Conservation (phyloP, 495 filamentous ascomycete species). For the Articulospora tetracladia region DNA sequence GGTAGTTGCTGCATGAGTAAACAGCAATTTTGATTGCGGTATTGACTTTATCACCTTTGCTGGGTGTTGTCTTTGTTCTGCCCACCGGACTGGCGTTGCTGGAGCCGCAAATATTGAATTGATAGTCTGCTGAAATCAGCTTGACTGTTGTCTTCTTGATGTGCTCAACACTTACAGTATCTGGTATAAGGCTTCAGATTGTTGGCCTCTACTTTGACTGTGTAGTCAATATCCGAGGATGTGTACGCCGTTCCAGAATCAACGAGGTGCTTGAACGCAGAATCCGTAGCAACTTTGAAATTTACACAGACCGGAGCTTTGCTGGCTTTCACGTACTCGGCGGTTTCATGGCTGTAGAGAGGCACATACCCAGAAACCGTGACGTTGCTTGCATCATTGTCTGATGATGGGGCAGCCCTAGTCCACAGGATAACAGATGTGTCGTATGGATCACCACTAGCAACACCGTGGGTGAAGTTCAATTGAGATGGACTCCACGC, state of each 20-base stretch:
- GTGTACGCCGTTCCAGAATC: slow-evolving; percentile 53
- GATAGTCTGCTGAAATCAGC: slow-evolving; percentile 35
- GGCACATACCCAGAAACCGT: slow-evolving; percentile 51
- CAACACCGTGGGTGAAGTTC: slow-evolving; percentile 65
- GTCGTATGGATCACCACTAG: slow-evolving; percentile 65
- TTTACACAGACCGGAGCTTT: slow-evolving; percentile 49
- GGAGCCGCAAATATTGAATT: slow-evolving; percentile 50
- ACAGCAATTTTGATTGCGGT: slow-evolving; percentile 47
- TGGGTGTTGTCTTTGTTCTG: slow-evolving; percentile 51
- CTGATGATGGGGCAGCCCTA: slow-evolving; percentile 50
- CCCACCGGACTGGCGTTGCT: slow-evolving; percentile 41
- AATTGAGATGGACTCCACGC: slow-evolving; percentile 36
- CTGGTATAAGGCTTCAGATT: slow-evolving; percentile 52
- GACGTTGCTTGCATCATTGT: slow-evolving; percentile 51
- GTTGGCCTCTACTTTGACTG: slow-evolving; percentile 62
- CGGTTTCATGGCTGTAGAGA: slow-evolving; percentile 33
- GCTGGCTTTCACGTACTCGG: slow-evolving; percentile 46
- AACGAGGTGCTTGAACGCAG: slow-evolving; percentile 34
- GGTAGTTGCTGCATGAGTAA: slow-evolving; percentile 55
- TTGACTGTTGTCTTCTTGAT: neutral
- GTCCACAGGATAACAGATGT: slow-evolving; percentile 67
- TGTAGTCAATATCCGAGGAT: slow-evolving; percentile 65
- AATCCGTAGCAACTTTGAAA: slow-evolving; percentile 35
- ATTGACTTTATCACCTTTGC: slow-evolving; percentile 32
- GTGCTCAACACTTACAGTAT: neutral